Conservation (phyloP, 2,329 filamentous ascomycete species). For the Botryotinia globosa region DNA sequence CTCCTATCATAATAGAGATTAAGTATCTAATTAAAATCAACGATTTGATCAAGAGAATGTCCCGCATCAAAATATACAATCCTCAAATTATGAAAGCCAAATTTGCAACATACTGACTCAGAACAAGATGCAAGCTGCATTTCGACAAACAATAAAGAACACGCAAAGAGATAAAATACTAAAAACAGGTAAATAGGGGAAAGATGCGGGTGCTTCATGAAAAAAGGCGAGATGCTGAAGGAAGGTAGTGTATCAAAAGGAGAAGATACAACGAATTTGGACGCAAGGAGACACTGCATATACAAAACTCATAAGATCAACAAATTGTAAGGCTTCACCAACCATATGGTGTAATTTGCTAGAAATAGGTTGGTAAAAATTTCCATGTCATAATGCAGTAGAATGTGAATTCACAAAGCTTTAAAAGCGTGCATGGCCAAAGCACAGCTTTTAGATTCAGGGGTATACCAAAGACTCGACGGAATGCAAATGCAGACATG, state of each 20-base stretch:
- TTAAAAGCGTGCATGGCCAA: background rate
- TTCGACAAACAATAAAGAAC: accelerated
- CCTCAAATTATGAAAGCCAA: background rate
- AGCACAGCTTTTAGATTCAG: background rate
- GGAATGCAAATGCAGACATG: background rate
- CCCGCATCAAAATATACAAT: background rate
- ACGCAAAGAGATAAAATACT: background rate
- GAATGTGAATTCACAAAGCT: too few species aligned
- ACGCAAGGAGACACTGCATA: background rate
- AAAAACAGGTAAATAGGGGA: background rate
- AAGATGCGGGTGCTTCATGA: too few species aligned
- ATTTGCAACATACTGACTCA: background rate
- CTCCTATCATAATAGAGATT: background rate
- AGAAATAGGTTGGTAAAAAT: background rate
- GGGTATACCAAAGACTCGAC: background rate
- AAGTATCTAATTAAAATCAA: background rate
- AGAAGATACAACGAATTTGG: background rate
- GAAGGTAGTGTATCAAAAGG: background rate
- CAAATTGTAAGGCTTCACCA: background rate
- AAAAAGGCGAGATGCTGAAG: background rate
- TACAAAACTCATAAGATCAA: background rate
- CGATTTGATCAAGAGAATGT: background rate
- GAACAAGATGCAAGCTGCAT: background rate
- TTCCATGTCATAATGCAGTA: background rate
- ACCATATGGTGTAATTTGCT: background rate